Conservation (phyloP, 108 stramenopile genomes). For the Conticribra weissflogii region DNA sequence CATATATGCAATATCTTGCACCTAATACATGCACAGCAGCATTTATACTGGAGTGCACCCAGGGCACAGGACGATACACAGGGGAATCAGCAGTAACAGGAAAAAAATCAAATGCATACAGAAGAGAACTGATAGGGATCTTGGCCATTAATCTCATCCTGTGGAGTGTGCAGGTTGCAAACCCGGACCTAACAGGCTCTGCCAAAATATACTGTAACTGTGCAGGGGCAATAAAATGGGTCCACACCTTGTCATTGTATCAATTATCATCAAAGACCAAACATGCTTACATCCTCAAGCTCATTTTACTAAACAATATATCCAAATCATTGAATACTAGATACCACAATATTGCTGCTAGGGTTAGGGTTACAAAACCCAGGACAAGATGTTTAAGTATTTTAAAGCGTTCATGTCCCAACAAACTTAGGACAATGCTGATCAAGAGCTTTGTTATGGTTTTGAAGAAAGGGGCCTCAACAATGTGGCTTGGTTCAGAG, state of each 20-base stretch:
- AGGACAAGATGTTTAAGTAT: too few relatives aligned
- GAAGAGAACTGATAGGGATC: constrained; percentile 3
- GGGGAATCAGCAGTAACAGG: not conserved
- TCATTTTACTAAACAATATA: not conserved
- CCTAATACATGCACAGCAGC: not conserved
- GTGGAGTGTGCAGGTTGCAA: not conserved
- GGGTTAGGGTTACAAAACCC: too few relatives aligned
- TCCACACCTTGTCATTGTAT: too few relatives aligned
- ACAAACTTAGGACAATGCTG: too few relatives aligned
- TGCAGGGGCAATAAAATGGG: too few relatives aligned
- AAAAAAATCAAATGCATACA: not conserved
- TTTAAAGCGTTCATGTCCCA: too few relatives aligned
- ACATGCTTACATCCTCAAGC: too few relatives aligned
- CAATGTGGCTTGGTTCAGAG: too few relatives aligned
- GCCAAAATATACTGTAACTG: constrained; percentile 2
- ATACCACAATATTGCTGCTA: not conserved
- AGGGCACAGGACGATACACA: not conserved
- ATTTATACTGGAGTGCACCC: constrained; percentile 1
- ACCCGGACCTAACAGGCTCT: not conserved
- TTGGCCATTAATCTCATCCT: too few relatives aligned
- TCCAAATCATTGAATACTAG: not conserved
- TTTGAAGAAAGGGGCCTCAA: too few relatives aligned
- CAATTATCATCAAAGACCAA: too few relatives aligned
- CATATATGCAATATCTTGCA: not conserved
- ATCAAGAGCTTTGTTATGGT: too few relatives aligned